These are phyloP conservation scores for Syzygium jambos DNA, from an alignment of 345 rosid genomes.

Conservation along the genomic window DNA sequence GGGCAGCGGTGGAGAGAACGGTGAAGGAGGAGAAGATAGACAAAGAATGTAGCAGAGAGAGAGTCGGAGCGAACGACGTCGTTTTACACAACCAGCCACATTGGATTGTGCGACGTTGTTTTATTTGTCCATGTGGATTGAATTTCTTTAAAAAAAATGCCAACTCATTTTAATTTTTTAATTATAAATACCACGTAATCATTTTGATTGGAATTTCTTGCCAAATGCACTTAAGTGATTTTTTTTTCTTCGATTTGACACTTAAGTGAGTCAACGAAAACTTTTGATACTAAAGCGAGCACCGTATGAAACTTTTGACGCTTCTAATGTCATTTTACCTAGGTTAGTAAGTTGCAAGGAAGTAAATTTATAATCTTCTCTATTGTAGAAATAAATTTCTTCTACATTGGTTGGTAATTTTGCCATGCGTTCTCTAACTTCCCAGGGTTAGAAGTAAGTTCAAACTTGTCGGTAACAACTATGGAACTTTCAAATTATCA, in stretches of 20 bases:
- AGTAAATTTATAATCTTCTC: no score
- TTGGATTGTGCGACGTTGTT: neutral
- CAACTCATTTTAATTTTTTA: neutral
- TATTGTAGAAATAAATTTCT: no score
- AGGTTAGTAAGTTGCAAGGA: neutral
- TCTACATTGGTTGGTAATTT: neutral
- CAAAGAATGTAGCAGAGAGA: neutral
- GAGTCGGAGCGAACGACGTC: neutral
- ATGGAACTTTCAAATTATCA: neutral
- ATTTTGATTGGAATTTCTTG: accelerated
- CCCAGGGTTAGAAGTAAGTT: neutral
- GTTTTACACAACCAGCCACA: neutral
- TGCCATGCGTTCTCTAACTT: neutral
- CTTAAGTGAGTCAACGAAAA: accelerated
- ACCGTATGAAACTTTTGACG: accelerated
- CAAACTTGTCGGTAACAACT: neutral
- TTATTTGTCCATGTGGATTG: neutral
- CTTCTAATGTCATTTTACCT: neutral
- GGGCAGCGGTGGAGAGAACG: neutral
- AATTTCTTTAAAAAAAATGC: no score
- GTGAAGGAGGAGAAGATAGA: neutral
- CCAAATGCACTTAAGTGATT: no score
- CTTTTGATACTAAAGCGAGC: accelerated
- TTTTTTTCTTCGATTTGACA: neutral
- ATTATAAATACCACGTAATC: neutral